phyloP scores from a whole-genome alignment of 2,329 filamentous ascomycete species.

The Trichoderma endophyticum region DNA sequence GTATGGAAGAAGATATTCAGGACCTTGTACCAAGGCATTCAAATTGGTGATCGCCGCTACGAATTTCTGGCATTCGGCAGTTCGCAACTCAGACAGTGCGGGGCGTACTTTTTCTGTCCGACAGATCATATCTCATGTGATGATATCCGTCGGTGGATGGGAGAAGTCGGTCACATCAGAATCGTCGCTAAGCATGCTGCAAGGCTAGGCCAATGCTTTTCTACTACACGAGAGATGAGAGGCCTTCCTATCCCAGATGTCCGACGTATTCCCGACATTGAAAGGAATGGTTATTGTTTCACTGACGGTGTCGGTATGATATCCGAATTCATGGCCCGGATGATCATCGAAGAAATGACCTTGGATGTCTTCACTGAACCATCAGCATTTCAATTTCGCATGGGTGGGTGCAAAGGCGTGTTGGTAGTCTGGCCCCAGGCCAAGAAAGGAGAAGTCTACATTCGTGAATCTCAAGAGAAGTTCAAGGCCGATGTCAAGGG shows the following conservation, averaged over 20 bases:
- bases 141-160: slow-evolving; percentile 83
- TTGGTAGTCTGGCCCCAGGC: slow-evolving; percentile 71
- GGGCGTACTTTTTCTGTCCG: slow-evolving; percentile 88
- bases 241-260: slow-evolving; percentile 58
- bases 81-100: slow-evolving; percentile 88
- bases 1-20: slow-evolving; percentile 72
- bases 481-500: slow-evolving; percentile 69
- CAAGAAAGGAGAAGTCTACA: slow-evolving; percentile 65
- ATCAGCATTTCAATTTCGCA: slow-evolving; percentile 85
- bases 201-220: slow-evolving; percentile 90
- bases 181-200: slow-evolving; percentile 88
- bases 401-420: slow-evolving; percentile 90
- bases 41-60: slow-evolving; percentile 76
- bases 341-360: slow-evolving; percentile 69
- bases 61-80: slow-evolving; percentile 93
- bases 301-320: slow-evolving; percentile 93
- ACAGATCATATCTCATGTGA: slow-evolving; percentile 64
- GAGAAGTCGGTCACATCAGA: slow-evolving; percentile 74
- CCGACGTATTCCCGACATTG: slow-evolving; percentile 66
- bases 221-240: slow-evolving; percentile 76
- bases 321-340: slow-evolving; percentile 70
- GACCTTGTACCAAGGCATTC: slow-evolving; percentile 73
- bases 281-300: slow-evolving; percentile 67
- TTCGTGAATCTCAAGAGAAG: slow-evolving; percentile 84
- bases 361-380: slow-evolving; percentile 59